Evolutionary conservation across 768 basidiomycete genomes (phyloP).

Genomic region (Holtermannia corniformis): DNA sequence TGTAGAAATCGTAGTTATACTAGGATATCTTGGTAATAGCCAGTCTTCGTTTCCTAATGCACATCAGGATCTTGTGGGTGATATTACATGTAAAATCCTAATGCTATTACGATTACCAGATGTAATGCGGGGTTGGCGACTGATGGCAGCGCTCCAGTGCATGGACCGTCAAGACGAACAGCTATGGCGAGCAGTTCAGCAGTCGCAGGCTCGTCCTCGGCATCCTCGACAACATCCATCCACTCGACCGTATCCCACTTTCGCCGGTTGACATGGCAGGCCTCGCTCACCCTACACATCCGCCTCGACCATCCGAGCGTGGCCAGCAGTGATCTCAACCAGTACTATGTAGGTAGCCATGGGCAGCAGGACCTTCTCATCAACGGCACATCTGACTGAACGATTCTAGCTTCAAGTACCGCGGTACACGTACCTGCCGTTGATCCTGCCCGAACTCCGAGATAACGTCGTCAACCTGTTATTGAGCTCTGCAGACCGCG

Average conservation of each 20-base stretch:
- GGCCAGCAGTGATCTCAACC: constrained; percentile 82
- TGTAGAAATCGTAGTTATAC: too few relatives aligned
- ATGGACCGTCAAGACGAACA: too few relatives aligned
- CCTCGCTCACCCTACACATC: constrained; percentile 78
- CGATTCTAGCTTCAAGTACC: constrained; percentile 54
- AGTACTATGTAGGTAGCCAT: constrained; percentile 53
- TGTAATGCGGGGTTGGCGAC: too few relatives aligned
- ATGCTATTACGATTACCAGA: background rate
- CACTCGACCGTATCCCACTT: constrained; percentile 53
- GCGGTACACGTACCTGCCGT: constrained; percentile 83
- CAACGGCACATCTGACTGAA: background rate
- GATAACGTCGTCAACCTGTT: constrained; percentile 84
- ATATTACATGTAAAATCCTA: too few relatives aligned
- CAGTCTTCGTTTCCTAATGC: too few relatives aligned
- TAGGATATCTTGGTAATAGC: too few relatives aligned
- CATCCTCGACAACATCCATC: constrained; percentile 10
- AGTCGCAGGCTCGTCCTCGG: background rate
- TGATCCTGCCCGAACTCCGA: constrained; percentile 78
- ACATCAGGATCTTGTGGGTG: too few relatives aligned
- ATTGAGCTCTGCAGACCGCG: constrained; percentile 73
- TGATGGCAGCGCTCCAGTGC: too few relatives aligned
- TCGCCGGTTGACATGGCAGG: constrained; percentile 80
- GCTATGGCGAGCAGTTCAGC: background rate
- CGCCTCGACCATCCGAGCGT: constrained; percentile 77
- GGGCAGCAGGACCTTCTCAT: background rate